phyloP scores from a whole-genome alignment of 2,329 filamentous ascomycete species.

The Gnomoniopsis smithogilvyi region DNA sequence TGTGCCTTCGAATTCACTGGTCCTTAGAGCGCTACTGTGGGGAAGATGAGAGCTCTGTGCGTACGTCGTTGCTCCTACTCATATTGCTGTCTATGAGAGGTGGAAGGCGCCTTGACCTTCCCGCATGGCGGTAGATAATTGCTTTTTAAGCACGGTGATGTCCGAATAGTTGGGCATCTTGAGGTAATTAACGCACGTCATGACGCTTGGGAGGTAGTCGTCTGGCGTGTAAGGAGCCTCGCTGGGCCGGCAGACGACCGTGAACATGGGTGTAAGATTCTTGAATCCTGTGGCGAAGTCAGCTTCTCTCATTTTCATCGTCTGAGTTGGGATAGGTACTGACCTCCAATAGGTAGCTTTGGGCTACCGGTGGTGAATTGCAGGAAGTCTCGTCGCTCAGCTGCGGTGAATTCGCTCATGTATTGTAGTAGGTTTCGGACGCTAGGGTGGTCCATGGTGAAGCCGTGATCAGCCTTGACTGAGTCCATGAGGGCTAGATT shows the following conservation, averaged over 20 bases:
- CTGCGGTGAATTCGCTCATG: constrained; percentile 79
- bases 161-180: constrained; percentile 93
- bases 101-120: constrained; percentile 99
- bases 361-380: constrained; percentile 98
- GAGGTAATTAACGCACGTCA: constrained; percentile 99
- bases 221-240: constrained; percentile 91
- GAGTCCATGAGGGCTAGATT: constrained; percentile 84
- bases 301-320: constrained; percentile 6
- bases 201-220: constrained; percentile 98
- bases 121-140: constrained; percentile 80
- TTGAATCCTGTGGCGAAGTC: constrained; percentile 72
- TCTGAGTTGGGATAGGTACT: constrained; percentile 30
- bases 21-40: not conserved
- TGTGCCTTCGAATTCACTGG: not conserved
- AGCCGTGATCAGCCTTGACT: constrained; percentile 97
- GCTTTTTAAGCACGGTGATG: constrained; percentile 71
- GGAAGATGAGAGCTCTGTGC: not conserved
- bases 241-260: constrained; percentile 97
- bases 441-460: constrained; percentile 96
- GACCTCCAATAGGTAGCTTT: constrained; percentile 96
- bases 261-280: constrained; percentile 95
- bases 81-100: constrained; percentile 59
- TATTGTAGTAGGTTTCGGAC: constrained; percentile 89
- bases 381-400: constrained; percentile 85
- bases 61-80: not conserved